Evolutionary conservation across 257 asterid species (phyloP), one percentile per base, ranked within the genome.

Genomic region (Solanum ossicruentum): DNA sequence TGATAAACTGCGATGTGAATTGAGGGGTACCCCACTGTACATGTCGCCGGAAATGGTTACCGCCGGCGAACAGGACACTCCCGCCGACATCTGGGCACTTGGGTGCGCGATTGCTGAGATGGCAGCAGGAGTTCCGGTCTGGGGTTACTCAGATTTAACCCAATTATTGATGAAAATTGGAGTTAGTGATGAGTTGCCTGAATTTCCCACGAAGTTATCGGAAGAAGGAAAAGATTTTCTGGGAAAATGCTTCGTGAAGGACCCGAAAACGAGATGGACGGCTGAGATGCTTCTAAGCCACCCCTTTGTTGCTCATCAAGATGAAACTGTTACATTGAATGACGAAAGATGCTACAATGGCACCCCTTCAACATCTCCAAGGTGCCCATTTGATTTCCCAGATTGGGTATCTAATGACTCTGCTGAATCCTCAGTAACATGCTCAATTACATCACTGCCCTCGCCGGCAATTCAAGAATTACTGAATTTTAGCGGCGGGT

Each of bases 31-130:
- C 52, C 99, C 98, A 6, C 15, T 95, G 88, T 95, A 95, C 83
- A 95, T 95, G 99, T 95, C 99, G 79, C 98, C 99, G 85, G 98
- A 95, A 88, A 91, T 91, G 94, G 93, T 93, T 1, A 69, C 90
- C 90, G 93, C 90, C 7, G 92, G 94, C 8, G 92, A 91, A 26
- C 97, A 93, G 88, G 95, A 85, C 3, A 20, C 89, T 6, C 84
- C 98, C 85, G 95, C 97, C 21, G 99, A 95, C 49, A 79, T 95
- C 0, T 95, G 99, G 99, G 97, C 97, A 12, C 88, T 93, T 9
- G 99, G 99, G 17, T 94, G 99, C 72, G 91, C 78, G 88, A 93
- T 95, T 87, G 86, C 87, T 43, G 99, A 95, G 93, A 90, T 95
- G 96, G 86, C 83, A 54, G 54, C 92, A 26, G 98, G 98, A 20